A percentile compares a stretch with the other conserved stretches of the same genome.
Conservation (phyloP, 331 rosid genomes). For the Acacia concinna region DNA sequence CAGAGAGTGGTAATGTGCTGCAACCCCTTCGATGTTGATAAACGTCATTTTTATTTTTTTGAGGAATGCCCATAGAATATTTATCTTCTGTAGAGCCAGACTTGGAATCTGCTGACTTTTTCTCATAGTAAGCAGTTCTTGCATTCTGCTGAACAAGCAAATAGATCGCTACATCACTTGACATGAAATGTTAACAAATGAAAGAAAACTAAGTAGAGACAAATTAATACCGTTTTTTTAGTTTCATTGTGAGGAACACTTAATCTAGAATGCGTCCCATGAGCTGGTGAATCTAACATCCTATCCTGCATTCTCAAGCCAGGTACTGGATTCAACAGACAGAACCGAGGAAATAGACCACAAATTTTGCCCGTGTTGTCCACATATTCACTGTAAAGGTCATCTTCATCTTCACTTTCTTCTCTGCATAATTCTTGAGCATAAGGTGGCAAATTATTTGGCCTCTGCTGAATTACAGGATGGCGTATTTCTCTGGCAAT, state of each 20-base stretch:
- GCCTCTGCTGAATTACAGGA: constrained; percentile 38
- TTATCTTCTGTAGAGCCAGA: constrained; percentile 32
- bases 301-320: constrained; percentile 54
- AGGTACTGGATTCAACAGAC: constrained; percentile 55
- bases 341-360: constrained; percentile 60
- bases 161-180: not conserved
- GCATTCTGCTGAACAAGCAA: constrained; percentile 44
- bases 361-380: constrained; percentile 40
- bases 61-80: constrained; percentile 36
- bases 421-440: constrained; percentile 37
- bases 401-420: constrained; percentile 54
- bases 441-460: constrained; percentile 35
- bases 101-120: constrained; percentile 30
- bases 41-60: constrained; percentile 37
- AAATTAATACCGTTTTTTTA: constrained; percentile 41
- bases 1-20: constrained; percentile 32
- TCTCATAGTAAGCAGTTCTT: constrained; percentile 35
- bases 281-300: constrained; percentile 35
- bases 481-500: constrained; percentile 24
- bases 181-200: constrained; percentile 21
- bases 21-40: constrained; percentile 38
- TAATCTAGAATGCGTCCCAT: constrained; percentile 43
- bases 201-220: constrained; percentile 10
- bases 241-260: constrained; percentile 41
- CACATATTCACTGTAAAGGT: constrained; percentile 35